Conservation (phyloP, 805 yeast genomes). For the Starmerella khaoyaiensis region DNA sequence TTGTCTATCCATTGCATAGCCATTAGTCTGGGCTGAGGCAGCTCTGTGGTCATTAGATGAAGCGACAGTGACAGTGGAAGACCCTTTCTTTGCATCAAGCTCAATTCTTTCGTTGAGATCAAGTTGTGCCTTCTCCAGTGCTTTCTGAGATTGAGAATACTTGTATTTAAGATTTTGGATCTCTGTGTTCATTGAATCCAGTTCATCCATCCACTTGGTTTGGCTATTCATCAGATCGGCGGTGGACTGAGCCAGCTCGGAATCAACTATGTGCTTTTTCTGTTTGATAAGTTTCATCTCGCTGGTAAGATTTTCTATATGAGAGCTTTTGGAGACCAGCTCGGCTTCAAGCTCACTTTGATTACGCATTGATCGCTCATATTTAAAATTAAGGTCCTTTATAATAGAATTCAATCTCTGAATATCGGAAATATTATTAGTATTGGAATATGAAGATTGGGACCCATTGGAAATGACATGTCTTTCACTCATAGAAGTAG, state of each 20-base stretch:
- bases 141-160: constrained; percentile 6
- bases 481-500: background rate
- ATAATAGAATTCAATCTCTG: constrained; percentile 1
- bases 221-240: constrained; percentile 24
- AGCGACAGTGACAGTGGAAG: no score
- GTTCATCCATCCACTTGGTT: constrained; percentile 20
- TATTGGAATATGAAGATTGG: background rate
- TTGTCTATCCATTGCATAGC: no score
- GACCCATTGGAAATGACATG: background rate
- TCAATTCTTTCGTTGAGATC: constrained; percentile 3
- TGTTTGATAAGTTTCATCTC: constrained; percentile 19
- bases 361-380: constrained; percentile 4
- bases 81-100: no score
- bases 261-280: constrained; percentile 21
- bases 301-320: constrained; percentile 14
- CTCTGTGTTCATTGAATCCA: constrained; percentile 18
- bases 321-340: constrained; percentile 18
- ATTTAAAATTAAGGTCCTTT: constrained; percentile 2
- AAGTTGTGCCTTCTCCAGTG: constrained; percentile 1
- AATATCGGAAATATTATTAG: background rate
- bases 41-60: no score
- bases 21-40: no score
- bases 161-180: constrained; percentile 12
- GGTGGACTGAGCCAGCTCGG: constrained; percentile 23
- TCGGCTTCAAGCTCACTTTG: constrained; percentile 24